Base-by-base conservation (phyloP, 2,329 filamentous ascomycete genomes). In the Aspergillus alliaceus region DNA sequence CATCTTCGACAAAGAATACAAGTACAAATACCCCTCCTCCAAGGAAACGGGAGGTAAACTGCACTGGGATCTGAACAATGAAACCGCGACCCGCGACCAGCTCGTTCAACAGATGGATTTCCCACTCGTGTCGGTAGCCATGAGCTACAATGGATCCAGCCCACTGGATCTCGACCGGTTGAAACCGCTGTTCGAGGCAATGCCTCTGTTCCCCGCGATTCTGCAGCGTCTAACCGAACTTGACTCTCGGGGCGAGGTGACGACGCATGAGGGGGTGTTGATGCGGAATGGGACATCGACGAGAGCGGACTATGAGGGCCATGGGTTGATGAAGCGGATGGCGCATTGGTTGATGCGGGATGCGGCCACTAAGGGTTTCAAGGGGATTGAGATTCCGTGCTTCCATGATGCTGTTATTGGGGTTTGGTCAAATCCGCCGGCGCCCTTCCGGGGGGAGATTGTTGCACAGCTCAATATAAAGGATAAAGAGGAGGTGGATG, bases 1-100 rank as follows among this genome's bases (percentile, higher is more conserved):
- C 12, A 46, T 58, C 18, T 58, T 58, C 27, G 56, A 58, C 51
- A 51, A 18, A 6, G 56, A 58, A 31, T 58, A 58, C 39, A 35
- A 39, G n/a, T 58, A 42, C 51, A 50, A 47, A n/a, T 20, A n/a
- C 11, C 27, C 56, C 20, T 29, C 27, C 4, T 58, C 56, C 12
- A 51, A 34, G 2, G n/a, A 20, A 37, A 51, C 44, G 4, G 44
- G 35, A 2, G 56, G 56, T 3, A 34, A 39, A 12, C 25, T 58
- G 4, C 44, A 39, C 51, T 58, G 51, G 44, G n/a, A 55, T 20
- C 4, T 27, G 3, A 37, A 32, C 24, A 29, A 51, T 20, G 27
- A 51, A 4, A 35, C 22, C 27, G 24, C 34, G 5, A 53, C 55
- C 1, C 27, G 15, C 7, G 50, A 44, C 4, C 32, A 53, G 7